Evolutionary conservation across 306 rosid species (phyloP).

Genomic region (Lathyrus aphaca): DNA sequence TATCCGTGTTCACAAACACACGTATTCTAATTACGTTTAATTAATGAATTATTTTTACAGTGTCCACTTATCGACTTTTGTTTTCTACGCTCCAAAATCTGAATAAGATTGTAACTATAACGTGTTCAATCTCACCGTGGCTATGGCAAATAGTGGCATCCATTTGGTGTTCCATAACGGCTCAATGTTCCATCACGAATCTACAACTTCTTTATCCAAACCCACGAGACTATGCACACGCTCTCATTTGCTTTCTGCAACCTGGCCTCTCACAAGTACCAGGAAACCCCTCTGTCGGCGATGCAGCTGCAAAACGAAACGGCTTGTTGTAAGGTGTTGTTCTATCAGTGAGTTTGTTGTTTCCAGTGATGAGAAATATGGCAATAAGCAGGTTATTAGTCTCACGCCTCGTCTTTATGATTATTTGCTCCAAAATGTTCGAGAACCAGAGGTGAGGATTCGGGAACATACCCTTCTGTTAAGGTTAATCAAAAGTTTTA

Average conservation of each 20-base stretch:
- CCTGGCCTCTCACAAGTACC: constrained; percentile 26
- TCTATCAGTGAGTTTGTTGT: constrained; percentile 60
- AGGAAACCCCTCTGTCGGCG: background rate
- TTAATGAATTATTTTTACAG: too few relatives aligned
- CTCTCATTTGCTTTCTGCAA: constrained; percentile 42
- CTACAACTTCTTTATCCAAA: constrained; percentile 30
- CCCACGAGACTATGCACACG: constrained; percentile 33
- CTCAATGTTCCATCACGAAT: constrained; percentile 48
- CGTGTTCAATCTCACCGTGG: too few relatives aligned
- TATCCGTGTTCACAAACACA: too few relatives aligned
- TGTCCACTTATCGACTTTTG: too few relatives aligned
- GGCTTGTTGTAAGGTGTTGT: constrained; percentile 40
- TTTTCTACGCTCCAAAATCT: too few relatives aligned
- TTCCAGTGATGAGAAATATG: constrained; percentile 59
- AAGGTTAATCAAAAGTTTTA: background rate
- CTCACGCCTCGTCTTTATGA: constrained; percentile 71
- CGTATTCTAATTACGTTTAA: too few relatives aligned
- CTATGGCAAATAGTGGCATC: constrained; percentile 47
- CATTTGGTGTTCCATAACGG: constrained; percentile 47
- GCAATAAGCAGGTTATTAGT: constrained; percentile 76
- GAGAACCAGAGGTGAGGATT: constrained; percentile 84
- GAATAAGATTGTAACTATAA: too few relatives aligned
- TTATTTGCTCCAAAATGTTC: constrained; percentile 76
- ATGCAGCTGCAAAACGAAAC: constrained; percentile 32
- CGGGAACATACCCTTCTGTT: constrained; percentile 23